Evolutionary conservation across 2,329 filamentous ascomycete species (phyloP).

Genomic region (Talaromyces sp.): DNA sequence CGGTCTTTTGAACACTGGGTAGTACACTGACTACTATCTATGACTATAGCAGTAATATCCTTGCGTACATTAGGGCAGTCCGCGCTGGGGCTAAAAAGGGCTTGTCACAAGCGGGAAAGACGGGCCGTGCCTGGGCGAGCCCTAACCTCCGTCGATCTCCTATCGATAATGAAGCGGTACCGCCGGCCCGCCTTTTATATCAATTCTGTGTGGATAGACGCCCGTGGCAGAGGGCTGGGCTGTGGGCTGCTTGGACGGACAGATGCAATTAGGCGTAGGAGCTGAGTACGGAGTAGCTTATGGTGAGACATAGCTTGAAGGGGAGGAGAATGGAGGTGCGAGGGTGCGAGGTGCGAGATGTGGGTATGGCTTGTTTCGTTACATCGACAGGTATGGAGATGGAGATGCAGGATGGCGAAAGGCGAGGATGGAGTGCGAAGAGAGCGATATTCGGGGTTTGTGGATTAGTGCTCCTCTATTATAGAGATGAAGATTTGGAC

Average conservation of each 20-base stretch:
- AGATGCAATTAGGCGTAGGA: neutral
- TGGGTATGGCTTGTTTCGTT: neutral
- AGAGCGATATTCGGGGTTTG: neutral
- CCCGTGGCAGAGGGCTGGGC: neutral
- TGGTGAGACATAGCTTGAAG: neutral
- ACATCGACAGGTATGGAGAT: neutral
- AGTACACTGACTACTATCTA: neutral
- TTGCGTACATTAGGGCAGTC: neutral
- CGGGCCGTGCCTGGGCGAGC: neutral
- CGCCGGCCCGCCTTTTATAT: neutral
- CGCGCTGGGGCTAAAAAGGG: neutral
- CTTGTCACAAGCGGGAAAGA: slow-evolving; percentile 1
- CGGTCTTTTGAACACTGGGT: neutral
- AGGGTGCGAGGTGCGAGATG: neutral
- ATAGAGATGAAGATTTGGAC: neutral
- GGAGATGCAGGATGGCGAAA: neutral
- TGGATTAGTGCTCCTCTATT: neutral
- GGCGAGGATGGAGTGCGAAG: neutral
- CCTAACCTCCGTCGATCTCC: neutral
- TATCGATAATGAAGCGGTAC: neutral
- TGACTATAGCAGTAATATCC: neutral
- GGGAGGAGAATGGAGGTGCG: neutral
- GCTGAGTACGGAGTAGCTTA: neutral
- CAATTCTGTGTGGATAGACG: neutral
- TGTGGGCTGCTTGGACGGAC: neutral